A percentile compares a stretch with the other conserved stretches of the same genome.
These are phyloP conservation scores for Corylus heterophylla DNA, from an alignment of 306 rosid species.

Conservation along the genomic window DNA sequence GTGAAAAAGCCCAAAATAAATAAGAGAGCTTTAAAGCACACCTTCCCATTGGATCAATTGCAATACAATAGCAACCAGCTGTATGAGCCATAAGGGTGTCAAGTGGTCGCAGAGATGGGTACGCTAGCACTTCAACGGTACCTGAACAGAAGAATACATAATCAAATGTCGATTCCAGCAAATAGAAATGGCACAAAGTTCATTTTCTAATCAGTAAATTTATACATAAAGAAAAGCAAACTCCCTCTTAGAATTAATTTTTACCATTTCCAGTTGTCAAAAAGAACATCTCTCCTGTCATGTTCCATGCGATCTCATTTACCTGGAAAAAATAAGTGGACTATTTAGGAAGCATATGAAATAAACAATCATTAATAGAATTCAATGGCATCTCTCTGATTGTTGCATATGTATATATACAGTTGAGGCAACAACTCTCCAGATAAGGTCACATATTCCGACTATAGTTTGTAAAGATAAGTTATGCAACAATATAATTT, in stretches of 20 bases:
- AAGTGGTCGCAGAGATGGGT: slow-evolving; percentile 86
- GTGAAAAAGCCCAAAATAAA: slow-evolving; percentile 13
- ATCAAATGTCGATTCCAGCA: slow-evolving; percentile 2
- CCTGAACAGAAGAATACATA: slow-evolving; percentile 41
- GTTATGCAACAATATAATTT: background rate
- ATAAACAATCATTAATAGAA: background rate
- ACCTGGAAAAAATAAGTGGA: slow-evolving; percentile 49
- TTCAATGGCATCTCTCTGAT: background rate
- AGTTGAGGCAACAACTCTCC: background rate
- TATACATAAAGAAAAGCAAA: background rate
- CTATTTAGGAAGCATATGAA: slow-evolving; percentile 1
- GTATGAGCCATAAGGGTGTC: slow-evolving; percentile 98
- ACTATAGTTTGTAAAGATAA: background rate
- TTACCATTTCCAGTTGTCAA: slow-evolving; percentile 95
- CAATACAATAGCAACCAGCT: slow-evolving; percentile 98
- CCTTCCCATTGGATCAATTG: slow-evolving; percentile 95
- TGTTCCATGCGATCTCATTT: slow-evolving; percentile 97
- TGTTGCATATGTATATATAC: background rate
- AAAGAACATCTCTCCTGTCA: slow-evolving; percentile 89
- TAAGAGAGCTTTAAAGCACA: slow-evolving; percentile 33
- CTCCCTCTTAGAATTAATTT: slow-evolving; percentile 15
- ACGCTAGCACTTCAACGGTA: slow-evolving; percentile 85
- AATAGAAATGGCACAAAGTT: background rate
- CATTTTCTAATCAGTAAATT: background rate
- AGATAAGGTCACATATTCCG: background rate